Evolutionary conservation across 2,329 filamentous ascomycete genomes (phyloP).

Genomic region (Trichoderma sp.): DNA sequence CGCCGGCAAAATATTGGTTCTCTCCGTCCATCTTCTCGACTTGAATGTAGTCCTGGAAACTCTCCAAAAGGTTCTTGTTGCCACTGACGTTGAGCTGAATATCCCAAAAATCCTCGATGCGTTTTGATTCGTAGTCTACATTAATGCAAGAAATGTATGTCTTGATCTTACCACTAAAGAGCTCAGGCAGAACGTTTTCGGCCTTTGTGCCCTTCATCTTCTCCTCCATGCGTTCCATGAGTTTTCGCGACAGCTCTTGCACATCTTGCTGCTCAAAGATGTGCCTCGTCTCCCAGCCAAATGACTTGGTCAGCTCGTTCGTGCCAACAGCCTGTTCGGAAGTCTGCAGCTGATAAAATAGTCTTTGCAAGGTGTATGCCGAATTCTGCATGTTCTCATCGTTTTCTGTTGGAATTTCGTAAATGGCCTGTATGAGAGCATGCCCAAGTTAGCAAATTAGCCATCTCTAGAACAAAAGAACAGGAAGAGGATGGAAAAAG

Average conservation of each 20-base stretch:
- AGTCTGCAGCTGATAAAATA: constrained; percentile 95
- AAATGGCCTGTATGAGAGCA: constrained; percentile 71
- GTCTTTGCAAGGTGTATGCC: constrained; percentile 87
- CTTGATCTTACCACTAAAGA: constrained; percentile 98
- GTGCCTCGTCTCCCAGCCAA: constrained; percentile 96
- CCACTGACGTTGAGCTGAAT: constrained; percentile 95
- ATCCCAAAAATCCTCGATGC: constrained; percentile 98
- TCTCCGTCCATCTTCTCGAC: constrained; percentile 97
- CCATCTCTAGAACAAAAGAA: neutral
- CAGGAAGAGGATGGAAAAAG: neutral
- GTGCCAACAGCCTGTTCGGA: constrained; percentile 83
- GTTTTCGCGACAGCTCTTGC: constrained; percentile 90
- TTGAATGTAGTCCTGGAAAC: constrained; percentile 94
- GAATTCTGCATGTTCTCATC: constrained; percentile 84
- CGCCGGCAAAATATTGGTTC: constrained; percentile 94
- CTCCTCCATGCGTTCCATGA: constrained; percentile 96
- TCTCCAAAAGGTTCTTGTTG: constrained; percentile 90
- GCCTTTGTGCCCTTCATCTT: constrained; percentile 97
- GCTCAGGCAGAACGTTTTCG: constrained; percentile 82
- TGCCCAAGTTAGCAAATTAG: constrained; percentile 30
- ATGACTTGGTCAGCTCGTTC: constrained; percentile 91
- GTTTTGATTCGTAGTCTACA: constrained; percentile 94
- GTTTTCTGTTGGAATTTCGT: constrained; percentile 90
- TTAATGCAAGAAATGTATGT: constrained; percentile 99
- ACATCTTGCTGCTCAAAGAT: constrained; percentile 99